Base-by-base conservation (phyloP, 495 filamentous ascomycete genomes). In the Talaromyces trachyspermus region DNA sequence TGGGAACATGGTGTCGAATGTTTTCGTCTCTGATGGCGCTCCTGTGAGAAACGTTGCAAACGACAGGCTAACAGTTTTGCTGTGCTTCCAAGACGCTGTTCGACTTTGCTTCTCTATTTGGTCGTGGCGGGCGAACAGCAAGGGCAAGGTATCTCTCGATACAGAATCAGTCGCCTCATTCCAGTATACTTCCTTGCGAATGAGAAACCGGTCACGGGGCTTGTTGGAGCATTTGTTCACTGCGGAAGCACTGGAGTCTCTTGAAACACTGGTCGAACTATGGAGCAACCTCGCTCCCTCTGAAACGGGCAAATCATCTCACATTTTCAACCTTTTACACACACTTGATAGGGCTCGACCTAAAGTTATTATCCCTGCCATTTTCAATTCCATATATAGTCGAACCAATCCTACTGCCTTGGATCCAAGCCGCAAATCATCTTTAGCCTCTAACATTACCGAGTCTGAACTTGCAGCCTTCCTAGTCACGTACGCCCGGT, bases 41-140 rank as follows among this genome's bases (percentile, higher is more conserved):
- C 89, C 89, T 44, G 70, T 77, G 19, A 77, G 88, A 32, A 77
- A 80, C 12, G 84, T 86, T 11, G 89, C 89, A n/a, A 99, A 97
- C 57, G 90, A 91, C 52, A 74, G 91, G 30, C 73, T 99, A 19
- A 96, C 90, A 0, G 92, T 99, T 15, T 66, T 96, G 8, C 74
- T 99, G n/a, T 90, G 89, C 24, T 95, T 99, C 64, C 90, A 97
- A 63, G 92, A 99, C 61, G 87, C 89, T 10, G 86, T 95, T 47
- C 80, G 85, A 26, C 83, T 92, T 22, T 95, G 89, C 62, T 94
- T 95, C 60, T 79, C 74, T 4, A 91, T 99, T 22, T 99, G 92
- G 94, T 86, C 88, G 2, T 99, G 92, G 92, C 86, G 84, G 7
- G 78, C 75, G 46, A 76, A 81, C 49, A 78, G 81, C 25, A 66